phyloP scores from a whole-genome alignment of 2,329 filamentous ascomycete species.

The Bipolaris victoriae region DNA sequence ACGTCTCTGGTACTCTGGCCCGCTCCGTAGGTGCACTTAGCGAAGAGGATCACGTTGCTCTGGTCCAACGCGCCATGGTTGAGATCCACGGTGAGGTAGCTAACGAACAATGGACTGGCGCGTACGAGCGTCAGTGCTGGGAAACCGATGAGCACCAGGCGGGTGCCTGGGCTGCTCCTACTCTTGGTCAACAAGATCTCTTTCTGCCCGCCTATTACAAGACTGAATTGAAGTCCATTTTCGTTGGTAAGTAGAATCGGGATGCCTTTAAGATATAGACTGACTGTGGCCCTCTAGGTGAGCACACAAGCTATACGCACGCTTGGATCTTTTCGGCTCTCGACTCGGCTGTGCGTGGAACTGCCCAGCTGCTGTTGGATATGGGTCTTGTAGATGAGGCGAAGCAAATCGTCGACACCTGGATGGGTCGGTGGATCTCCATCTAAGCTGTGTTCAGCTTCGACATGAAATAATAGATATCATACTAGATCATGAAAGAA shows the following conservation, averaged over 20 bases:
- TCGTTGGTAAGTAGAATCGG: constrained; percentile 67
- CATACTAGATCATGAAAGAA: not conserved
- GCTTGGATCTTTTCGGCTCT: constrained; percentile 73
- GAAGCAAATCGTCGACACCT: constrained; percentile 66
- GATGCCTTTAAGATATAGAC: not conserved
- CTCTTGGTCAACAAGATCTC: constrained; percentile 69
- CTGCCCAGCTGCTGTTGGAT: constrained; percentile 67
- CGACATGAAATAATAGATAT: not conserved
- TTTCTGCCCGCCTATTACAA: constrained; percentile 76
- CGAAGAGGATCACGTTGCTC: constrained; percentile 67
- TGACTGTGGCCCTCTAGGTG: not conserved
- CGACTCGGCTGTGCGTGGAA: constrained; percentile 70
- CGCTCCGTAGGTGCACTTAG: constrained; percentile 56
- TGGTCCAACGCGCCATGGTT: constrained; percentile 69
- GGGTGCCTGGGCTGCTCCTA: constrained; percentile 67
- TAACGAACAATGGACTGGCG: constrained; percentile 67
- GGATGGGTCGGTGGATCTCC: constrained; percentile 72
- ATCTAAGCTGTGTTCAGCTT: constrained; percentile 14
- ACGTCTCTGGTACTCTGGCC: constrained; percentile 57
- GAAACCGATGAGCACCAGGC: constrained; percentile 65
- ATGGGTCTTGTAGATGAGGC: constrained; percentile 73
- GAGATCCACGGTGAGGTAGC: constrained; percentile 70
- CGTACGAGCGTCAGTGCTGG: constrained; percentile 71
- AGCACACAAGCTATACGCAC: constrained; percentile 62
- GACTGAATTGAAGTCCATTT: constrained; percentile 72